Conservation (phyloP, 441 rosid genomes). For the Eruca vesicaria region DNA sequence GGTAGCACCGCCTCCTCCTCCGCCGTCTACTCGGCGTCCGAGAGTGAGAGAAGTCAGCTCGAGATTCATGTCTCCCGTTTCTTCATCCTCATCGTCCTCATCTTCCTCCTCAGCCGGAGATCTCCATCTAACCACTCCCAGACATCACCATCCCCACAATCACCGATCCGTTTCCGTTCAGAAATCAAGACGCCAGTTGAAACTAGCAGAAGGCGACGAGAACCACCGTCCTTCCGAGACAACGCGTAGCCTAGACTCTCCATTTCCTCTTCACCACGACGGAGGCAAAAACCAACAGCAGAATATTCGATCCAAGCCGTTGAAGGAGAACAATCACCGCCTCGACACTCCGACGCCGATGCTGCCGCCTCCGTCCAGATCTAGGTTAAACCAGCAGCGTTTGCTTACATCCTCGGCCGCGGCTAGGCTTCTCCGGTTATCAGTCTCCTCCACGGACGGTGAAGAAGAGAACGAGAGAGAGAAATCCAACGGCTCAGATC, state of each 20-base stretch:
- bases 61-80: constrained; percentile 73
- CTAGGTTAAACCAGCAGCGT: constrained; percentile 36
- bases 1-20: constrained; percentile 36
- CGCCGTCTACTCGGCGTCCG: constrained; percentile 60
- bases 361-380: constrained; percentile 28
- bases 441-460: constrained; percentile 8
- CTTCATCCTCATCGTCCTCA: constrained; percentile 29
- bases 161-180: background rate
- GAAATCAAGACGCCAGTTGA: constrained; percentile 45
- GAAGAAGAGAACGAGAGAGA: background rate
- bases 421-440: constrained; percentile 49
- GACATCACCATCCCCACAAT: constrained; percentile 33
- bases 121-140: constrained; percentile 31
- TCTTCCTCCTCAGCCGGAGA: constrained; percentile 22
- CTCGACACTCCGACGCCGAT: constrained; percentile 24
- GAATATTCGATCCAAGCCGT: constrained; percentile 37
- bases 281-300: constrained; percentile 25
- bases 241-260: constrained; percentile 43
- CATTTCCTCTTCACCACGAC: constrained; percentile 25
- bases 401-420: constrained; percentile 46
- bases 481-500: constrained; percentile 1
- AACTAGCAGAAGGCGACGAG: constrained; percentile 41
- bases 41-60: constrained; percentile 88
- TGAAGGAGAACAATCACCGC: constrained; percentile 31
- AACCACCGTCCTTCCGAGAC: constrained; percentile 35